These are phyloP conservation scores for Samsoniella hepiali DNA, from an alignment of 2,329 filamentous ascomycete species.

Conservation along the genomic window DNA sequence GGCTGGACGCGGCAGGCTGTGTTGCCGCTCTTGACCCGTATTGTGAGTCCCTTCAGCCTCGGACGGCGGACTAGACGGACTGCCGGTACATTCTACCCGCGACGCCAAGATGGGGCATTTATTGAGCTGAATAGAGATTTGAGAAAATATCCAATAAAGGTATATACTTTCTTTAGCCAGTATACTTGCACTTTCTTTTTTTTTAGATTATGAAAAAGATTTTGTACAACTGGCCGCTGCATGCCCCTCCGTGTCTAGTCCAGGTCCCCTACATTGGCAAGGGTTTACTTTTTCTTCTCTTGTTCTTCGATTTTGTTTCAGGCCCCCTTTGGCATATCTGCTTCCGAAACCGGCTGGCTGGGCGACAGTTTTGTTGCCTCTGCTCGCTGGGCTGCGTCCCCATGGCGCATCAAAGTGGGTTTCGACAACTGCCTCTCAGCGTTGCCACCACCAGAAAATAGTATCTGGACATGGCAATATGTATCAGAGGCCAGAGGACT, in stretches of 20 bases:
- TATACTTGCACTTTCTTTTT: too few relatives aligned
- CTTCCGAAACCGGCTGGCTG: background rate
- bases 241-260: background rate
- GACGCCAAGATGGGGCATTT: too few relatives aligned
- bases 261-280: background rate
- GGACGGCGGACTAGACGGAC: too few relatives aligned
- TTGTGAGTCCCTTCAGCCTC: background rate
- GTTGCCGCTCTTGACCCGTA: background rate
- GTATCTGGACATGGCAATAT: background rate
- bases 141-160: too few relatives aligned
- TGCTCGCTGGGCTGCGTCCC: background rate
- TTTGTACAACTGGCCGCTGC: too few relatives aligned
- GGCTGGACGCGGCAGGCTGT: background rate
- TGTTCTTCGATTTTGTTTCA: background rate
- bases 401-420: background rate
- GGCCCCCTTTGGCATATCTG: background rate
- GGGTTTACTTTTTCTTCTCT: background rate
- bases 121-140: too few relatives aligned
- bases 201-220: too few relatives aligned
- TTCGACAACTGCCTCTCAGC: background rate
- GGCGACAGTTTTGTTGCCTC: background rate
- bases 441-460: background rate
- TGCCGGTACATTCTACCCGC: background rate
- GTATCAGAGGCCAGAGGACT: background rate
- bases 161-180: too few relatives aligned